Base-by-base conservation (phyloP, 2,329 filamentous ascomycete genomes). In the Aspergillus sp. region DNA sequence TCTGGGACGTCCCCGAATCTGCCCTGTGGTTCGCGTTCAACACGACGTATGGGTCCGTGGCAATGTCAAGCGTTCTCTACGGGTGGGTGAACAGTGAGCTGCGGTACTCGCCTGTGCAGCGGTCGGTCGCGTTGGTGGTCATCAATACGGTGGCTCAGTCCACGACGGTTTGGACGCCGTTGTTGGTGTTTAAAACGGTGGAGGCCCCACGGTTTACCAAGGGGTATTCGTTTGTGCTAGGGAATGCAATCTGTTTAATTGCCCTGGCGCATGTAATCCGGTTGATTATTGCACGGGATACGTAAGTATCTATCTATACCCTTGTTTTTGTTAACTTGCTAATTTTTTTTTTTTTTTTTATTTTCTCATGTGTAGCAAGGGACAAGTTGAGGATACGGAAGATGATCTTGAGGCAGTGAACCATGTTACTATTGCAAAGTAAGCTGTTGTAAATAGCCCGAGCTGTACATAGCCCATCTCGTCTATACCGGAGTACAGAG, bases 1-100 rank as follows among this genome's bases (percentile, higher is more conserved):
- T 79, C 7, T 82, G 78, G 79, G 60, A 76, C 12, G 77, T 81
- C 0, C 76, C 77, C 0, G 76, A 80, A 48, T 56, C 69, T 0
- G 74, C 76, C 0, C 65, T 72, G 10, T 80, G 76, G 75, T 78
- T 78, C 44, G 75, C 74, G 0, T 78, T 77, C 51, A 62, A 67
- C 44, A 76, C 72, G 0, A 74, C 69, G 0, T 79, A 75, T 53
- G 69, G 69, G 0, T 66, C 75, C 0, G 68, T 72, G 4, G 71
- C 77, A 0, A 72, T 80, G 63, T 78, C 76, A 0, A 77, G 73
- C 42, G 73, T 79, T 3, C 61, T 81, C 5, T 74, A 79, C 45
- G 76, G 77, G 3, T 80, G 77, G 75, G 71, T 77, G 3, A 80
- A 80, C 49, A 73, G 66, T 7, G 66, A 72, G 32, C 59, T 79